phyloP scores from a whole-genome alignment of 805 yeast genomes.

The Maudiozyma saulgeensis region DNA sequence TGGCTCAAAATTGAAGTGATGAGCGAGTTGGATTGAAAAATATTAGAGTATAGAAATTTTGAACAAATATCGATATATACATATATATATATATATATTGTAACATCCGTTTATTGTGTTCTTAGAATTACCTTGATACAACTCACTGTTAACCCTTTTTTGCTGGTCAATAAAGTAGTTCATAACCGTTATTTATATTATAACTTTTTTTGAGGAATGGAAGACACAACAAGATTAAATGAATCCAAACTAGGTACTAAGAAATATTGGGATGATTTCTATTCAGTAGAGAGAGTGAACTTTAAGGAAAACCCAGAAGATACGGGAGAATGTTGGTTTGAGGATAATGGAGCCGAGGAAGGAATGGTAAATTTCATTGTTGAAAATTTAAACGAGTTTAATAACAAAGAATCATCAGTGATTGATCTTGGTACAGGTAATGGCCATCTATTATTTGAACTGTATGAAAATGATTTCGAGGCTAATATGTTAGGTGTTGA shows the following conservation, averaged over 20 bases:
- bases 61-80: no score
- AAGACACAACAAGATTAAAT: slow-evolving; percentile 43
- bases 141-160: no score
- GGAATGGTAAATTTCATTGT: slow-evolving; percentile 67
- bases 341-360: slow-evolving; percentile 86
- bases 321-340: slow-evolving; percentile 95
- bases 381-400: slow-evolving; percentile 36
- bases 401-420: slow-evolving; percentile 33
- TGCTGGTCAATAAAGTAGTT: no score
- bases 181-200: no score
- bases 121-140: no score
- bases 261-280: slow-evolving; percentile 87
- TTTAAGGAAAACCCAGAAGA: slow-evolving; percentile 68
- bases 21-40: no score
- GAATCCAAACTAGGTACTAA: slow-evolving; percentile 81
- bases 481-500: slow-evolving; percentile 69
- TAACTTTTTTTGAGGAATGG: slow-evolving; percentile 14
- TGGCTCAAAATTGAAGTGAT: no score
- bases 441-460: slow-evolving; percentile 74
- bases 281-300: slow-evolving; percentile 60
- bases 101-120: no score
- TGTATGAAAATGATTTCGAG: slow-evolving; percentile 54
- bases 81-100: no score
- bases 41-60: no score
- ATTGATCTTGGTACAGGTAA: slow-evolving; percentile 94